phyloP scores from a whole-genome alignment of 805 yeast species.

The Candida ovalis region DNA sequence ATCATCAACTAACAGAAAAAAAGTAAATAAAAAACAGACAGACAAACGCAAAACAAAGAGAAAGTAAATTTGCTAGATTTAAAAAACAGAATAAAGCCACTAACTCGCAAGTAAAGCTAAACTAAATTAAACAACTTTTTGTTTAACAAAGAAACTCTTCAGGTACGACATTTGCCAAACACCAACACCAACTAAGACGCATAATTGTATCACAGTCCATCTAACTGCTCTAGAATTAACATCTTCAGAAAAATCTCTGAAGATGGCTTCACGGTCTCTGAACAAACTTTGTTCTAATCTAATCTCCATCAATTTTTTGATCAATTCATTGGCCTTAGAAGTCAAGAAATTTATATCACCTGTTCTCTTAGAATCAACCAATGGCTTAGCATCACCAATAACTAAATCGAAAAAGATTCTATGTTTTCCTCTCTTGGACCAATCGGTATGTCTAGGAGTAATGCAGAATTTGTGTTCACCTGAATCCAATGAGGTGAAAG shows the following conservation, averaged over 20 bases:
- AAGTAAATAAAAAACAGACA: too few relatives aligned
- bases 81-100: too few relatives aligned
- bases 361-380: slow-evolving; percentile 65
- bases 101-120: too few relatives aligned
- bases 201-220: slow-evolving; percentile 68
- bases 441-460: slow-evolving; percentile 44
- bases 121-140: slow-evolving; percentile 58
- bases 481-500: slow-evolving; percentile 67
- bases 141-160: slow-evolving; percentile 74
- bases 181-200: slow-evolving; percentile 64
- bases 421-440: slow-evolving; percentile 49
- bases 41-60: too few relatives aligned
- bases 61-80: neutral
- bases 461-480: slow-evolving; percentile 81
- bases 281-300: slow-evolving; percentile 63
- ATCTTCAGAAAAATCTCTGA: slow-evolving; percentile 68
- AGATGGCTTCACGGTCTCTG: slow-evolving; percentile 70
- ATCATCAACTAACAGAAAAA: too few relatives aligned
- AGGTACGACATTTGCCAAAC: slow-evolving; percentile 71
- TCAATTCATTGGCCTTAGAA: slow-evolving; percentile 52
- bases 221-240: slow-evolving; percentile 67
- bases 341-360: slow-evolving; percentile 53
- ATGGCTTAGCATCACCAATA: slow-evolving; percentile 58
- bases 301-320: slow-evolving; percentile 54
- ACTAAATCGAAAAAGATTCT: slow-evolving; percentile 69